These are phyloP conservation scores for Fusarium acutatum DNA, from an alignment of 2,329 filamentous ascomycete genomes.

Conservation along the genomic window DNA sequence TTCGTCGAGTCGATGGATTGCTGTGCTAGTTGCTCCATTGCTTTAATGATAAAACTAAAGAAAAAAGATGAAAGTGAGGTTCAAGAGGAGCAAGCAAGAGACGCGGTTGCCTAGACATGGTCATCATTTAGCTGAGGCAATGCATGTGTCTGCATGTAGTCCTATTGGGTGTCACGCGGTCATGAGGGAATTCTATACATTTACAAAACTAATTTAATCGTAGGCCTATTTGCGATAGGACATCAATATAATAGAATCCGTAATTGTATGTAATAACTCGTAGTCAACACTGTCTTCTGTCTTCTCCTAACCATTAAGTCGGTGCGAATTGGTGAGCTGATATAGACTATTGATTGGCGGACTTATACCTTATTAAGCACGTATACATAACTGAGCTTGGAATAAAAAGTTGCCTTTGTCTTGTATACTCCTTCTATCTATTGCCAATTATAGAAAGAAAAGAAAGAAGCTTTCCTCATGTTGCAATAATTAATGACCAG, in stretches of 20 bases:
- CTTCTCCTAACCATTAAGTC: neutral
- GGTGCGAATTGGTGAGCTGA: neutral
- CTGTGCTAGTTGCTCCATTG: conserved; percentile 2
- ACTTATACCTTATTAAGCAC: neutral
- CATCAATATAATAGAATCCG: no score
- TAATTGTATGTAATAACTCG: no score
- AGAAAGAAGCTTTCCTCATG: neutral
- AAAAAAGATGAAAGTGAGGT: accelerated
- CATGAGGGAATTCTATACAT: neutral
- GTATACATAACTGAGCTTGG: neutral
- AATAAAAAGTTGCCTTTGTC: neutral
- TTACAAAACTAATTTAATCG: no score
- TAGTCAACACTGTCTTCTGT: neutral
- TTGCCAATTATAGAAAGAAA: no score
- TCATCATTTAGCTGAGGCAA: conserved; percentile 17
- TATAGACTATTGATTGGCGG: neutral
- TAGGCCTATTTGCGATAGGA: no score
- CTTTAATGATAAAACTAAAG: accelerated
- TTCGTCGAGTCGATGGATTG: conserved; percentile 10
- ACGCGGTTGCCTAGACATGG: conserved; percentile 5
- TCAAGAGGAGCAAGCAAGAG: neutral
- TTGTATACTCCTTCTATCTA: no score
- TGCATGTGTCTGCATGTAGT: neutral
- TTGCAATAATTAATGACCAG: neutral
- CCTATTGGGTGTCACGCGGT: neutral